A percentile compares a stretch with the other conserved stretches of the same genome.
Evolutionary conservation across 768 basidiomycete species (phyloP).

Genomic region (Pholiota conissans): DNA sequence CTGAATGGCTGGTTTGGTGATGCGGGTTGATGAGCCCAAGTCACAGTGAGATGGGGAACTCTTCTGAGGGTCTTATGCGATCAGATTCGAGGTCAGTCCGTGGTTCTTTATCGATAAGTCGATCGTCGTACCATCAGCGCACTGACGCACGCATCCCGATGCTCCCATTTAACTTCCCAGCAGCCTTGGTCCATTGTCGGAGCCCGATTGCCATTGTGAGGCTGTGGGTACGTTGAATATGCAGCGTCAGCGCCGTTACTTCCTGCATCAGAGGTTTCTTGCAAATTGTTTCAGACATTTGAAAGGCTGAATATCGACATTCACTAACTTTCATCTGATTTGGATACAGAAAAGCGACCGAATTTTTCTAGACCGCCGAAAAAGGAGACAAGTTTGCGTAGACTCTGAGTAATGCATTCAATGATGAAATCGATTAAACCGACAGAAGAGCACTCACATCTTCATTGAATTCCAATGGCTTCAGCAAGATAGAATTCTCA

Average conservation of each 20-base stretch:
- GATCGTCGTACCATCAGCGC: slow-evolving; percentile 59
- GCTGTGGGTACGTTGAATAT: slow-evolving; percentile 35
- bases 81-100: background rate
- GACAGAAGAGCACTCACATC: slow-evolving; percentile 40
- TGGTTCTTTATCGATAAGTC: background rate
- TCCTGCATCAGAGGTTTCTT: background rate
- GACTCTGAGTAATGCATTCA: slow-evolving; percentile 35
- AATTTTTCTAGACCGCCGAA: slow-evolving; percentile 72
- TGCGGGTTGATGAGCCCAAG: slow-evolving; percentile 73
- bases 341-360: slow-evolving; percentile 24
- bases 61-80: slow-evolving; percentile 62
- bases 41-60: slow-evolving; percentile 71
- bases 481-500: slow-evolving; percentile 43
- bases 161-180: slow-evolving; percentile 81
- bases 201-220: slow-evolving; percentile 59
- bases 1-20: slow-evolving; percentile 8
- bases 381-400: slow-evolving; percentile 49
- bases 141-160: slow-evolving; percentile 72
- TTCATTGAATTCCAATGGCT: slow-evolving; percentile 60
- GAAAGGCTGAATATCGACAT: background rate
- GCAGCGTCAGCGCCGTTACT: background rate
- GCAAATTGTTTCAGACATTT: background rate
- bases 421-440: background rate
- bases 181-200: slow-evolving; percentile 56
- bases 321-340: background rate